Evolutionary conservation across 1,284 basidiomycete species (phyloP), one percentile per base, ranked within the genome.

Genomic region (Naganishia sp.): DNA sequence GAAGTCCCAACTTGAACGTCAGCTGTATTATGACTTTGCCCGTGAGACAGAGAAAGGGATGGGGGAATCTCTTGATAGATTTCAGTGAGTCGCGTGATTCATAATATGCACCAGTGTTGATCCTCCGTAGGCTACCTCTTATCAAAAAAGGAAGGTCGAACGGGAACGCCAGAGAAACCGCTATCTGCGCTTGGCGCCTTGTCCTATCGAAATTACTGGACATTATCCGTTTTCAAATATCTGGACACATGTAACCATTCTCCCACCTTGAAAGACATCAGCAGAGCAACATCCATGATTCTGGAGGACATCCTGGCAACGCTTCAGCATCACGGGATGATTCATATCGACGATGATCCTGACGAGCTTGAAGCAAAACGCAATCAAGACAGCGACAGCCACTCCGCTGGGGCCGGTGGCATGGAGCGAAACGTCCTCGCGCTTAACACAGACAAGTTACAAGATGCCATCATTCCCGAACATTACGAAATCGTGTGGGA

Each of bases 1-100:
- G 92, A 55, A 95, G 91, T 77, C 88, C 90, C 61, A 90, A 95
- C 76, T 93, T 91, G 79, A 99, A 99, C 80, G 88, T 99, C 70
- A 96, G 92, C 79, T 99, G 96, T 82, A 99, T 99, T 78, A 97
- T 99, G 94, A 99, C 96, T 11, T 81, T 99, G 48, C 96, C 96
- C 0, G 90, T 98, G 46, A 84, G 94, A 70, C 96, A 99, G 78
- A 83, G 96, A 67, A 88, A 90, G 75, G 94, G 94, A 0, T 97
- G 93, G 92, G 94, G 94, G 9, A 92, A 94, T 79, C 83, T 92
- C 65, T 83, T 97, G 73, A 97, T 97, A 75, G 96, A 92, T 79
- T 96, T 97, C 81, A 98, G 94, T 96, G 79, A 77, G 94, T 84
- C 18, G 13, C 23, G 36, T 23, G 2, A 11, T 1, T 13, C 15